These are phyloP conservation scores for Dioszegia crocea DNA, from an alignment of 768 basidiomycete genomes.

Conservation along the genomic window DNA sequence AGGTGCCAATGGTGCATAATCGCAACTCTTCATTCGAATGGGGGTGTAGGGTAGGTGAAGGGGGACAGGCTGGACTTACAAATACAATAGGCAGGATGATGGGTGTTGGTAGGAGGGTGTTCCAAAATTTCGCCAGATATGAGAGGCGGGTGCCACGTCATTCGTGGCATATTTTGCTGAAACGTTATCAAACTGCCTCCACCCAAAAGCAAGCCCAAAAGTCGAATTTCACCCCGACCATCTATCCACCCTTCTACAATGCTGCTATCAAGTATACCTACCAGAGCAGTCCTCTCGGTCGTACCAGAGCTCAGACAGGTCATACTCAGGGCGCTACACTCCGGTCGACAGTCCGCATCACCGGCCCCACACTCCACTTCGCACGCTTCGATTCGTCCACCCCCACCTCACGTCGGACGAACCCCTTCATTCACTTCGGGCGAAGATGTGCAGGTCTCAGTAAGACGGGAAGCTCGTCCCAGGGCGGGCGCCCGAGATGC, in stretches of 20 bases:
- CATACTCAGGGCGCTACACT: slow-evolving; percentile 19
- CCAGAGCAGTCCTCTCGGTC: slow-evolving; percentile 8
- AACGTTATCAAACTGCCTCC: neutral
- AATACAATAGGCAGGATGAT: neutral
- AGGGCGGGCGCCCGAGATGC: neutral
- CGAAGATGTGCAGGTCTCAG: too few relatives aligned
- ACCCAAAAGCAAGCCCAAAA: neutral
- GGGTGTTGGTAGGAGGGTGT: neutral
- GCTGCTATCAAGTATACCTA: neutral
- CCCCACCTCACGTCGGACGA: neutral
- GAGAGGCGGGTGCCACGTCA: neutral
- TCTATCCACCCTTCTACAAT: neutral
- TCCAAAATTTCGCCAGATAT: neutral
- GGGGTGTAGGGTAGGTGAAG: neutral
- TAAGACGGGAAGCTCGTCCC: too few relatives aligned
- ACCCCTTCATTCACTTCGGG: neutral
- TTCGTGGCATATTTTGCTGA: too few relatives aligned
- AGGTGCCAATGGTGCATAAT: slow-evolving; percentile 46
- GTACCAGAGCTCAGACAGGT: slow-evolving; percentile 20
- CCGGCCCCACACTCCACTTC: neutral
- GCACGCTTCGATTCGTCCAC: neutral
- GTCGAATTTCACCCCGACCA: neutral
- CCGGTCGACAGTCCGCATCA: neutral
- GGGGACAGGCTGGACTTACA: neutral
- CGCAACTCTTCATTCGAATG: slow-evolving; percentile 42